These are phyloP conservation scores for Beta corolliflora DNA, from an alignment of 179 eudicot species.

Conservation along the genomic window DNA sequence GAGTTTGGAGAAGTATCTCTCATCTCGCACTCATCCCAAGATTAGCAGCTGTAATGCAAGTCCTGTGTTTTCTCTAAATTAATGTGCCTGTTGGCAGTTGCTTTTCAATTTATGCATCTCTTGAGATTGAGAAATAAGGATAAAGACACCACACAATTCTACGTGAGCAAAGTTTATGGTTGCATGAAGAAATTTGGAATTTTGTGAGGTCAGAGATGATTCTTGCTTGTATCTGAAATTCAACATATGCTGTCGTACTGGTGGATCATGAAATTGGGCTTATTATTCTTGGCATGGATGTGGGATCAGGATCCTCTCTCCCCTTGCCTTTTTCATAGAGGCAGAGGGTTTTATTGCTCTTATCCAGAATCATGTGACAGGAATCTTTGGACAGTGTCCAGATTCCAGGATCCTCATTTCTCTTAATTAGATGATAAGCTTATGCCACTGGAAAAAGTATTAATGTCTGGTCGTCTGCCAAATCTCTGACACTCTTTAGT, in stretches of 20 bases:
- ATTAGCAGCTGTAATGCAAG: neutral
- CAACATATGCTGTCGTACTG: neutral
- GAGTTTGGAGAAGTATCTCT: neutral
- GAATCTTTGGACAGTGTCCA: neutral
- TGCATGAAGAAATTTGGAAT: neutral
- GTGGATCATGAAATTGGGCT: neutral
- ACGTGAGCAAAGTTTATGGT: neutral
- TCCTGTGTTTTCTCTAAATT: neutral
- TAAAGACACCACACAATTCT: neutral
- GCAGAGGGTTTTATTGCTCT: neutral
- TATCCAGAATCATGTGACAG: neutral
- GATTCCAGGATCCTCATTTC: no score
- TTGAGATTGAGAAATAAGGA: neutral
- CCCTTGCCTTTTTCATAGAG: neutral
- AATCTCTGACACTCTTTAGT: neutral
- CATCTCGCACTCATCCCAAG: neutral
- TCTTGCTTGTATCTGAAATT: neutral
- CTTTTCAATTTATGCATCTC: neutral
- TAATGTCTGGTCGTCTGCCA: neutral
- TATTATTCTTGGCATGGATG: neutral
- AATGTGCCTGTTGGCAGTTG: neutral
- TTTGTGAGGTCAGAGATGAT: neutral
- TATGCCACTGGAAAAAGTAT: neutral
- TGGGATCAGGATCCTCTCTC: neutral
- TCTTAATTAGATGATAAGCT: no score